Evolutionary conservation across 306 rosid species (phyloP).

Genomic region (Dalbergia cultrata): DNA sequence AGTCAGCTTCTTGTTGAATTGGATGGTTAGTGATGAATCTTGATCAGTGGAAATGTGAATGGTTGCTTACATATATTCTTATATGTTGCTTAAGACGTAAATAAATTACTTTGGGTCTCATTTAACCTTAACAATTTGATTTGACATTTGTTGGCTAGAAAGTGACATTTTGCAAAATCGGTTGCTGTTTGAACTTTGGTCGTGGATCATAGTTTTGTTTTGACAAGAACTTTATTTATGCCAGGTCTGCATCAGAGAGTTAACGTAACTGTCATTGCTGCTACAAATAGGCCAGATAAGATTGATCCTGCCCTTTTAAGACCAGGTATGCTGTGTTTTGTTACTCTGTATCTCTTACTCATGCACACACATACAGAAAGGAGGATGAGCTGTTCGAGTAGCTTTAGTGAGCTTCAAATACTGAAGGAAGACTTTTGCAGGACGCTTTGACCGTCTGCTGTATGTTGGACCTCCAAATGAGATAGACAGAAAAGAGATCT

Average conservation of each 20-base stretch:
- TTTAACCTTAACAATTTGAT: neutral
- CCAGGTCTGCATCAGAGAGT: slow-evolving; percentile 90
- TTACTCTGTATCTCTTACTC: slow-evolving; percentile 7
- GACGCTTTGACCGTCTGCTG: slow-evolving; percentile 89
- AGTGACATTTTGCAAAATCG: slow-evolving; percentile 27
- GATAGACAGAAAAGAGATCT: slow-evolving; percentile 85
- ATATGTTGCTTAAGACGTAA: slow-evolving; percentile 4
- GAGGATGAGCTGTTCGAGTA: slow-evolving; percentile 20
- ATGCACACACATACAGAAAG: slow-evolving; percentile 8
- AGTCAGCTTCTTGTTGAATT: slow-evolving; percentile 91
- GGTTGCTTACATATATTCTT: neutral
- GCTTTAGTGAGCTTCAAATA: slow-evolving; percentile 27
- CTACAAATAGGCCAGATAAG: slow-evolving; percentile 96
- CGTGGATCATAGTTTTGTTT: slow-evolving; percentile 34
- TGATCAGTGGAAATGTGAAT: slow-evolving; percentile 32
- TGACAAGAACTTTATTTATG: slow-evolving; percentile 41
- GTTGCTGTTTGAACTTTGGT: slow-evolving; percentile 1
- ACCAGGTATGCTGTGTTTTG: slow-evolving; percentile 66
- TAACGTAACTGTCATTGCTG: slow-evolving; percentile 87
- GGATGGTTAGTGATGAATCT: slow-evolving; percentile 77
- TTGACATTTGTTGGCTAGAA: slow-evolving; percentile 19
- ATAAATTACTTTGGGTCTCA: neutral
- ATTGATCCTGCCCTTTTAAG: slow-evolving; percentile 89
- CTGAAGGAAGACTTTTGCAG: slow-evolving; percentile 53
- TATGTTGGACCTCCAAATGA: slow-evolving; percentile 92